These are phyloP conservation scores for Colletotrichum sidae DNA, from an alignment of 2,329 filamentous ascomycete genomes.

Conservation along the genomic window DNA sequence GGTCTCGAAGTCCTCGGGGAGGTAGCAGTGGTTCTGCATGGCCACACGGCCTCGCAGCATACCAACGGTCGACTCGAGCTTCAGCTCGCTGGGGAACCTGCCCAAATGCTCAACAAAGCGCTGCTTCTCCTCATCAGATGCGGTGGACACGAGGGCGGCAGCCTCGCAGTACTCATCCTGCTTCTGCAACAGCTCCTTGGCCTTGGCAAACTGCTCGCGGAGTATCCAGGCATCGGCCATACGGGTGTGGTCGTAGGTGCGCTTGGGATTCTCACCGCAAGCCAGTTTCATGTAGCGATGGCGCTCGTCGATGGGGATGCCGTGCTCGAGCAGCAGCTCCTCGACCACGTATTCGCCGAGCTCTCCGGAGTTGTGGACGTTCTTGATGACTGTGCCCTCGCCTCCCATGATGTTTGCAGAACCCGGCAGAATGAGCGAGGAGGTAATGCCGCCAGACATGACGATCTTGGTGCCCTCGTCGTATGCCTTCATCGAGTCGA, in stretches of 20 bases:
- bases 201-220: slow-evolving; percentile 52
- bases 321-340: slow-evolving; percentile 55
- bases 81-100: slow-evolving; percentile 48
- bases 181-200: slow-evolving; percentile 48
- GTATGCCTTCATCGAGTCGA: slow-evolving; percentile 56
- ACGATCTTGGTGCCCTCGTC: slow-evolving; percentile 52
- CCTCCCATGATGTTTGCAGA: slow-evolving; percentile 59
- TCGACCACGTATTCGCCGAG: slow-evolving; percentile 53
- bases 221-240: slow-evolving; percentile 55
- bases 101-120: slow-evolving; percentile 34
- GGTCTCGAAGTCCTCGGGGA: slow-evolving; percentile 56
- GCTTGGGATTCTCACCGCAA: slow-evolving; percentile 58
- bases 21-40: slow-evolving; percentile 59
- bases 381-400: slow-evolving; percentile 56
- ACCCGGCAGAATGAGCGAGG: slow-evolving; percentile 58
- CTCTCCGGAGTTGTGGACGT: slow-evolving; percentile 47
- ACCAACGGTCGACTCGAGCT: slow-evolving; percentile 53
- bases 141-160: slow-evolving; percentile 40
- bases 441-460: slow-evolving; percentile 57
- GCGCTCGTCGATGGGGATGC: slow-evolving; percentile 46
- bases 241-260: slow-evolving; percentile 50
- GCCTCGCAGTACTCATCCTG: slow-evolving; percentile 48
- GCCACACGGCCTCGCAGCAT: slow-evolving; percentile 54
- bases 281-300: slow-evolving; percentile 59
- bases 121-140: slow-evolving; percentile 40